These are phyloP conservation scores for Gremmenia infestans DNA, from an alignment of 2,329 filamentous ascomycete species.

Conservation along the genomic window DNA sequence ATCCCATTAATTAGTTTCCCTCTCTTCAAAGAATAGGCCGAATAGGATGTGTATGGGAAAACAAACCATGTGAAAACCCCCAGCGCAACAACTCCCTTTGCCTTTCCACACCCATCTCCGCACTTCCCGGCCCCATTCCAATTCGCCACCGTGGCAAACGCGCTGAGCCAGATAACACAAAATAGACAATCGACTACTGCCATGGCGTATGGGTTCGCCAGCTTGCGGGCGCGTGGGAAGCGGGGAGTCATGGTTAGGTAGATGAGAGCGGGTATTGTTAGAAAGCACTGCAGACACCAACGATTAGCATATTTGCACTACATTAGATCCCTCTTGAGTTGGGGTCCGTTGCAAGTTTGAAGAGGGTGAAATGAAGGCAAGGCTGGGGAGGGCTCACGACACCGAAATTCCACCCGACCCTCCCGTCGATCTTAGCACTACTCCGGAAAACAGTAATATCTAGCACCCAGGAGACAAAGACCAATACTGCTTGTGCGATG, in stretches of 20 bases:
- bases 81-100: constrained; percentile 58
- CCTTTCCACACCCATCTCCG: constrained; percentile 51
- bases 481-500: constrained; percentile 48
- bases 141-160: constrained; percentile 59
- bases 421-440: constrained; percentile 47
- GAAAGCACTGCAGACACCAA: constrained; percentile 49
- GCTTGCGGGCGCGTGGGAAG: constrained; percentile 55
- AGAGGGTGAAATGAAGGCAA: neutral
- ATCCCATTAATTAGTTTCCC: constrained; percentile 3
- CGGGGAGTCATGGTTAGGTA: constrained; percentile 61
- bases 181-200: constrained; percentile 53
- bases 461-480: constrained; percentile 52
- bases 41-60: neutral
- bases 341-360: neutral
- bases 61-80: constrained; percentile 59
- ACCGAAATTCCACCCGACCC: constrained; percentile 59
- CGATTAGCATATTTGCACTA: neutral
- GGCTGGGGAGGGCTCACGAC: constrained; percentile 44
- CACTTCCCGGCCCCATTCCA: constrained; percentile 56
- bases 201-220: constrained; percentile 60
- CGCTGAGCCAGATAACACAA: constrained; percentile 60
- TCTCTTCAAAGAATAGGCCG: constrained; percentile 1
- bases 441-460: constrained; percentile 55
- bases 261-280: constrained; percentile 58
- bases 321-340: neutral